Evolutionary conservation across 345 rosid species (phyloP).

Genomic region (Heritiera fomes): DNA sequence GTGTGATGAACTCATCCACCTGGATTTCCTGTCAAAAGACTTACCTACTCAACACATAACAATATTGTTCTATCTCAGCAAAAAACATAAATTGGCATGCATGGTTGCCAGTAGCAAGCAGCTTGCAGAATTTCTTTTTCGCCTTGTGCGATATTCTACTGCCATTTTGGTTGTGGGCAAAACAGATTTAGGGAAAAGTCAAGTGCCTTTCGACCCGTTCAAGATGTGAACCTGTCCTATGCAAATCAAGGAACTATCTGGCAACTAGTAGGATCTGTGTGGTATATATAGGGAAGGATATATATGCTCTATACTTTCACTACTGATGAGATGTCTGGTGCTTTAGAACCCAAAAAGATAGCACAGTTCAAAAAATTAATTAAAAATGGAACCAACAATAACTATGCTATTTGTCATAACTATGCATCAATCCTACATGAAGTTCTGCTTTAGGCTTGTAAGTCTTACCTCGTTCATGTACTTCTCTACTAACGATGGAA

Average conservation of each 20-base stretch:
- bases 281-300: neutral
- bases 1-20: constrained; percentile 69
- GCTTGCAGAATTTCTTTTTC: no score
- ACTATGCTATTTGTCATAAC: neutral
- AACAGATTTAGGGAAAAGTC: no score
- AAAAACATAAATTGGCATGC: neutral
- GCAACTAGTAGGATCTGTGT: neutral
- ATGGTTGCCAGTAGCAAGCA: no score
- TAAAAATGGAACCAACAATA: neutral
- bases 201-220: no score
- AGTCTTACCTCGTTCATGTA: constrained; percentile 69
- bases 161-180: neutral
- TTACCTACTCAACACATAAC: neutral
- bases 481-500: constrained; percentile 73
- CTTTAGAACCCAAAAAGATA: neutral
- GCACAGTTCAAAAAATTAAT: neutral
- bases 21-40: constrained; percentile 56
- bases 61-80: neutral
- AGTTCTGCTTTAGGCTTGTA: neutral
- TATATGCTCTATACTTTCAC: neutral
- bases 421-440: neutral
- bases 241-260: neutral
- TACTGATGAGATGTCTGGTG: neutral
- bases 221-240: no score
- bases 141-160: neutral